Percentiles rank a stretch among this genome's conserved stretches.
Evolutionary conservation across 176 grass and related monocot species (phyloP).

Genomic region (Alloteropsis semialata): DNA sequence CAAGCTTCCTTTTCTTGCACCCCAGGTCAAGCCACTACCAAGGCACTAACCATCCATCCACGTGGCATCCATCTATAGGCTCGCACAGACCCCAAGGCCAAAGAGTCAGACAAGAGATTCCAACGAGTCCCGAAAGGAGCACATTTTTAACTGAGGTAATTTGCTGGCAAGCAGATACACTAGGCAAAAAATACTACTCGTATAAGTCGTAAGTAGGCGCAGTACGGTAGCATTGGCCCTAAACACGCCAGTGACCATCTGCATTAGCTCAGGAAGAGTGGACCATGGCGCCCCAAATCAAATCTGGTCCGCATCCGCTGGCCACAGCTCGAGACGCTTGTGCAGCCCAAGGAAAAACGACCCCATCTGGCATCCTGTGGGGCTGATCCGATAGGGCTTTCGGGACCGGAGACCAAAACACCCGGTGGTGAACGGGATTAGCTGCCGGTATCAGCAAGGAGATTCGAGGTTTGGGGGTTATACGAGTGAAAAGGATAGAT

Average conservation of each 20-base stretch:
- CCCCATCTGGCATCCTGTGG: conserved; percentile 1
- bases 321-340: conserved; percentile 39
- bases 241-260: not conserved
- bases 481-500: conserved; percentile 40
- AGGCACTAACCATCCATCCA: conserved; percentile 25
- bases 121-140: not conserved
- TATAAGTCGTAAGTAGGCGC: not conserved
- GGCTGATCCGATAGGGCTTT: conserved; percentile 44
- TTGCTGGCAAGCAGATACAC: not conserved
- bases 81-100: not conserved
- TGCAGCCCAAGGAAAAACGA: not conserved
- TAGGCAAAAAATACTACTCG: not conserved
- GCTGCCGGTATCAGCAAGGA: conserved; percentile 15
- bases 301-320: conserved; percentile 22
- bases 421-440: conserved; percentile 7
- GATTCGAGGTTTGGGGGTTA: conserved; percentile 37
- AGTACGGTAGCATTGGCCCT: not conserved
- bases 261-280: conserved; percentile 7
- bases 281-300: conserved; percentile 16
- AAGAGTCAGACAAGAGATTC: conserved; percentile 28
- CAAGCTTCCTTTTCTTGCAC: conserved; percentile 15
- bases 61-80: not conserved
- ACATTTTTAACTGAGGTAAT: not conserved
- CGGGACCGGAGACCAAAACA: conserved; percentile 6
- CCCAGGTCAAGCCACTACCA: conserved; percentile 26